These are phyloP conservation scores for Talaromyces piceae DNA, from an alignment of 2,329 filamentous ascomycete species.

Conservation along the genomic window DNA sequence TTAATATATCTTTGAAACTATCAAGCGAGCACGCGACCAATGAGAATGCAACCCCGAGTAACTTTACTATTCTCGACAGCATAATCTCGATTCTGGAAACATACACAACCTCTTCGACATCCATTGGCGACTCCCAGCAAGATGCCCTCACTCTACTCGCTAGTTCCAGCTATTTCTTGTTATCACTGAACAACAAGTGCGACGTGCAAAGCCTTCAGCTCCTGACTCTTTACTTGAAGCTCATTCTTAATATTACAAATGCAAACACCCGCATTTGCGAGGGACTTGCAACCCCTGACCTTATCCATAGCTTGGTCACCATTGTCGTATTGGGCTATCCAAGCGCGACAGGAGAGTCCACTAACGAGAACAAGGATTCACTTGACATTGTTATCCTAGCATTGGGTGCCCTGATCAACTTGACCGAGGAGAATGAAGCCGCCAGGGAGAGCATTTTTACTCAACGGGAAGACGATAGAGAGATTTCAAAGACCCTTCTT, in stretches of 20 bases:
- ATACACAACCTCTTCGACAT: constrained; percentile 25
- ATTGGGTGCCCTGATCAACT: constrained; percentile 77
- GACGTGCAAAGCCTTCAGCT: constrained; percentile 20
- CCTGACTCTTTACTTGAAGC: constrained; percentile 48
- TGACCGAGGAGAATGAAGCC: constrained; percentile 66
- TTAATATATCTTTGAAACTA: constrained; percentile 22
- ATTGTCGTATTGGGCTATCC: constrained; percentile 29
- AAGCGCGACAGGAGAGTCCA: constrained; percentile 20
- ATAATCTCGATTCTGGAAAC: constrained; percentile 33
- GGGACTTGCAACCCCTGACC: constrained; percentile 49
- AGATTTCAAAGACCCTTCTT: constrained; percentile 40
- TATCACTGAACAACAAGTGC: constrained; percentile 11
- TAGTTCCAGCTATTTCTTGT: constrained; percentile 34
- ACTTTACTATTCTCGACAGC: constrained; percentile 19
- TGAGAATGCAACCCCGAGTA: constrained; percentile 7
- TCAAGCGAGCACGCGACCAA: constrained; percentile 11
- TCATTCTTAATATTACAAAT: constrained; percentile 82
- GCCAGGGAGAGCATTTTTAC: constrained; percentile 48
- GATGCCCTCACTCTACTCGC: constrained; percentile 23
- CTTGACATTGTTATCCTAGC: constrained; percentile 70
- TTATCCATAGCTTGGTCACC: constrained; percentile 30
- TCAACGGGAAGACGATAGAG: constrained; percentile 22
- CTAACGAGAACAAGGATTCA: constrained; percentile 43
- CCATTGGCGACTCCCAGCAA: constrained; percentile 20
- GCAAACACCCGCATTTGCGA: constrained; percentile 63